These are phyloP conservation scores for Candida lessepsii DNA, from an alignment of 805 yeast genomes.

Conservation along the genomic window DNA sequence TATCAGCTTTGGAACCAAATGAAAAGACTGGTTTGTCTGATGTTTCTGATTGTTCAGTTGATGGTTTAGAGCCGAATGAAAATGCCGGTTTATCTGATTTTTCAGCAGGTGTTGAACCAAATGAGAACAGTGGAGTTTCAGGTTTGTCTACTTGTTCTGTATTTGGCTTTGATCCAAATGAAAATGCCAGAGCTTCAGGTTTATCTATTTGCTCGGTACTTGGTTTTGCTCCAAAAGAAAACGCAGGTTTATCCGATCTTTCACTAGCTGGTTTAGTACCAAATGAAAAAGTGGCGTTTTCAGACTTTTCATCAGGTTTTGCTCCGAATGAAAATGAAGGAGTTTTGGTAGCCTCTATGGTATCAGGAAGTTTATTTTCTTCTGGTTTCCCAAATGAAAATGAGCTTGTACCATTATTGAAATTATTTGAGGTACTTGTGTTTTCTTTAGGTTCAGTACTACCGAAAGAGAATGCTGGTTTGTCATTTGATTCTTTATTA, in stretches of 20 bases:
- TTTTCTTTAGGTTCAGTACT: background rate
- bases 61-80: conserved; percentile 19
- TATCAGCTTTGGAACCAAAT: conserved; percentile 12
- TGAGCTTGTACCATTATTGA: conserved; percentile 7
- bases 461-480: conserved; percentile 29
- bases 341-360: background rate
- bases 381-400: conserved; percentile 17
- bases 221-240: background rate
- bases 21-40: conserved; percentile 15
- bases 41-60: conserved; percentile 7
- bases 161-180: conserved; percentile 14
- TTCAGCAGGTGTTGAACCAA: conserved; percentile 8
- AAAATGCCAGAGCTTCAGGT: conserved; percentile 13
- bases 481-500: conserved; percentile 7
- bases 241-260: conserved; percentile 1
- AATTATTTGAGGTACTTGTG: background rate
- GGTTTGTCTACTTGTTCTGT: too few relatives aligned
- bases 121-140: conserved; percentile 17
- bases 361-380: background rate
- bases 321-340: background rate
- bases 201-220: background rate
- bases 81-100: conserved; percentile 14
- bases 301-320: background rate
- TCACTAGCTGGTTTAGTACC: background rate
- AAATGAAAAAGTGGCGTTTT: conserved; percentile 8